Evolutionary conservation across 495 filamentous ascomycete genomes (phyloP).

Genomic region (Achaetomiella virescens): DNA sequence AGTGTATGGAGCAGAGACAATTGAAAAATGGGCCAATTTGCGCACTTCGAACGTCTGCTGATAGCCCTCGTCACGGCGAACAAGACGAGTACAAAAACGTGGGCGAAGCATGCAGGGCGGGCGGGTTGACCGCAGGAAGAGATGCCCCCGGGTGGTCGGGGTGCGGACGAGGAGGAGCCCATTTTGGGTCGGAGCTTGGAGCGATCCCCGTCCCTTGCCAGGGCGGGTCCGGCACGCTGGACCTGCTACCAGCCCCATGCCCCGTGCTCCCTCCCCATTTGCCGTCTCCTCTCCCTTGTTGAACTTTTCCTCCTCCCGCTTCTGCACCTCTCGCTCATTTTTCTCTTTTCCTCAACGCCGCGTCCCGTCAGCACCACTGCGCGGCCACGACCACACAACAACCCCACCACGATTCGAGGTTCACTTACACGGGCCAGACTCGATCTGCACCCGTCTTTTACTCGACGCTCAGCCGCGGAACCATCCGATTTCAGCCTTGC

Average conservation of each 20-base stretch:
- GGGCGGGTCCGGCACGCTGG: conserved; percentile 28
- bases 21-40: conserved; percentile 14
- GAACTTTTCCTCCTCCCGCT: conserved; percentile 30
- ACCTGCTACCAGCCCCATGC: conserved; percentile 9
- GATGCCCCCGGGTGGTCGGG: conserved; percentile 24
- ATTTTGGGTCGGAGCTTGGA: conserved; percentile 25
- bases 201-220: conserved; percentile 19
- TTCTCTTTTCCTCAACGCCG: conserved; percentile 1
- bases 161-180: conserved; percentile 25
- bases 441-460: not conserved
- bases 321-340: conserved; percentile 1
- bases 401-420: not conserved
- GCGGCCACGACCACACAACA: not conserved
- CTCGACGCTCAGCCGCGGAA: not conserved
- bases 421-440: not conserved
- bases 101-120: conserved; percentile 9
- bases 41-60: conserved; percentile 15
- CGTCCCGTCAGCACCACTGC: not conserved
- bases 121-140: conserved; percentile 13
- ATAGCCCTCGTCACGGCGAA: conserved; percentile 23
- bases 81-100: conserved; percentile 32
- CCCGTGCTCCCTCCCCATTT: conserved; percentile 24
- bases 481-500: conserved; percentile 10
- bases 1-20: conserved; percentile 17
- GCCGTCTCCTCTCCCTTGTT: conserved; percentile 29